Base-by-base conservation (phyloP, 495 filamentous ascomycete genomes). In the Aspergillus olivimuriae region DNA sequence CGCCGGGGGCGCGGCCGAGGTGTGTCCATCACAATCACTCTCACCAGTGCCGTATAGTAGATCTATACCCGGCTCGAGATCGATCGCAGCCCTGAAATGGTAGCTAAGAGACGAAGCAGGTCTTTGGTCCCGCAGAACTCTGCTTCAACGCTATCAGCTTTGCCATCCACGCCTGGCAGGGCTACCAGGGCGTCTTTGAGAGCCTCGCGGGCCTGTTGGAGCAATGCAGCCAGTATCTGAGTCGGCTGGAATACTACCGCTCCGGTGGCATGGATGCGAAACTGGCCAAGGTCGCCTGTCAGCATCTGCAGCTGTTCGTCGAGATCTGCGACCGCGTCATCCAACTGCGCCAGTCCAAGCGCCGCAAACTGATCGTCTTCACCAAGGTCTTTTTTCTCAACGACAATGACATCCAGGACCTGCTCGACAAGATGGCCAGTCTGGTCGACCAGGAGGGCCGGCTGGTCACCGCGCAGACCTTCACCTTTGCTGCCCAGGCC, bases 81-180 rank as follows among this genome's bases (percentile, higher is more conserved):
- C n/a, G n/a, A n/a, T n/a, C n/a, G n/a, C n/a, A n/a, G n/a, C n/a
- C n/a, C n/a, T n/a, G n/a, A n/a, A n/a, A n/a, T n/a, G n/a, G n/a
- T n/a, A 14, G 31, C 39, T 54, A 33, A 51, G 47, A 43, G 18
- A 14, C 16, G n/a, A 30, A 8, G 15, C 9, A 67, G 62, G 64
- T 58, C 18, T 68, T 68, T 43, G 57, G 53, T 16, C 64, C 64
- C 4, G 57, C 64, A 1, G 62, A 60, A 4, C 57, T 68, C 47
- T 68, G 64, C 41, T 68, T 62, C 42, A 68, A 63, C 42, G 64
- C 60, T 19, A 38, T 68, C 6, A 61, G 52, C 19, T 60, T 63
- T 34, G 62, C 65, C 31, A 57, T 68, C 10, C 60, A 62, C 39
- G 62, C 64, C 20, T 68, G 64, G 64, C 64, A 68, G 37, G 62